Percentiles rank a stretch among this genome's conserved stretches.
Conservation (phyloP, 345 rosid species). For the Populus deltoides region DNA sequence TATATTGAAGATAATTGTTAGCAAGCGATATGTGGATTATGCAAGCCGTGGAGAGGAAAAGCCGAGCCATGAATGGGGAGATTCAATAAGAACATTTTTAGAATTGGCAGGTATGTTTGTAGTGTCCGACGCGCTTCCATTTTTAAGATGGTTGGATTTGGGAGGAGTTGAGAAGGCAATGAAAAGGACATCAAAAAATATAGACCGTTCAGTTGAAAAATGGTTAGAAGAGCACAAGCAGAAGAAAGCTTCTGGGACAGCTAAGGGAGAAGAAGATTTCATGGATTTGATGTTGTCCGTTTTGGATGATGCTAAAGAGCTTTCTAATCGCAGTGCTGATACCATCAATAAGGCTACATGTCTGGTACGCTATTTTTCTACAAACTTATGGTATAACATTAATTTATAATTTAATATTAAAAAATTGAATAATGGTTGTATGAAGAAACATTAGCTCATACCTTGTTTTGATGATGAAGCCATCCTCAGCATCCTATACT, state of each 20-base stretch:
- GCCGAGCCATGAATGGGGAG: not conserved
- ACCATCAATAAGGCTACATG: conserved; percentile 30
- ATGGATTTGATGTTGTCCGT: conserved; percentile 36
- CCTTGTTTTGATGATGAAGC: too few relatives aligned
- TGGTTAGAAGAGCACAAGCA: conserved; percentile 11
- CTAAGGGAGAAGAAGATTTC: conserved; percentile 28
- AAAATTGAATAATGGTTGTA: too few relatives aligned
- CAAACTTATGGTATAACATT: too few relatives aligned
- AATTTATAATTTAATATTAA: too few relatives aligned
- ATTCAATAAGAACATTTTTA: conserved; percentile 4
- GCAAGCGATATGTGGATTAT: not conserved
- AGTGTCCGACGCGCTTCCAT: conserved; percentile 31
- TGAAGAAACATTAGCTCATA: too few relatives aligned
- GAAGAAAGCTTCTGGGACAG: not conserved
- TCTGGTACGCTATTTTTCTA: conserved; percentile 23
- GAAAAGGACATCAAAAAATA: conserved; percentile 23
- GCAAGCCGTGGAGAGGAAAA: too few relatives aligned
- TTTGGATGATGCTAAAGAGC: not conserved
- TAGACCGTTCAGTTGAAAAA: conserved; percentile 12
- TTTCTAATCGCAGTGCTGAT: conserved; percentile 17
- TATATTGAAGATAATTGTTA: conserved; percentile 8
- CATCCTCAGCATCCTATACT: too few relatives aligned
- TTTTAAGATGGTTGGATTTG: conserved; percentile 33
- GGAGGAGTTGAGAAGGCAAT: conserved; percentile 33
- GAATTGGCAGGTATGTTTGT: conserved; percentile 22